A percentile compares a stretch with the other conserved stretches of the same genome.
Conservation (phyloP, 78 protist species). For the Dictyostelium brefeldianum region DNA sequence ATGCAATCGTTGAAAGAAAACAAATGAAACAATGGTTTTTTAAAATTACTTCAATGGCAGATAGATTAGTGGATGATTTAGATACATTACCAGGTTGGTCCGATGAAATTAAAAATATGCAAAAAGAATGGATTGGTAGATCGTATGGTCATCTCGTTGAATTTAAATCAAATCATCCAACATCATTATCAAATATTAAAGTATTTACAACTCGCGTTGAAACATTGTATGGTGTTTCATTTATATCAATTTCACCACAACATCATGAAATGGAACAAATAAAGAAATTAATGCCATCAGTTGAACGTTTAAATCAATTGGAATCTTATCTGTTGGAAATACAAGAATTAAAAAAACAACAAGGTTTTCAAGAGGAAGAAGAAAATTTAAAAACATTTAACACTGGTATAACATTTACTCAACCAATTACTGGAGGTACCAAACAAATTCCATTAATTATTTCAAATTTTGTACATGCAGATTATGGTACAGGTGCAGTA, state of each 20-base stretch:
- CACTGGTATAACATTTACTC: not conserved
- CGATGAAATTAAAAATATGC: constrained; percentile 89
- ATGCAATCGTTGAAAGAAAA: constrained; percentile 89
- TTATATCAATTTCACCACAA: constrained; percentile 72
- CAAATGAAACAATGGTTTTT: constrained; percentile 92
- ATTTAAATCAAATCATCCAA: constrained; percentile 7
- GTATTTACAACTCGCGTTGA: constrained; percentile 94
- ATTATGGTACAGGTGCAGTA: constrained; percentile 93
- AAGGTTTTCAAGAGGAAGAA: not conserved
- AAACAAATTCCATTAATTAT: constrained; percentile 33
- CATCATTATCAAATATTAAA: not conserved
- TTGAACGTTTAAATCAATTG: not conserved
- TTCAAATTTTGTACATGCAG: constrained; percentile 85
- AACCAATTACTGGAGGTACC: not conserved
- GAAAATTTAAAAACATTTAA: constrained; percentile 19
- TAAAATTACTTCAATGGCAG: constrained; percentile 87
- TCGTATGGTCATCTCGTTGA: constrained; percentile 80
- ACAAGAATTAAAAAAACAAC: not conserved
- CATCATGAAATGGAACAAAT: constrained; percentile 39
- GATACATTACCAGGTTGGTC: constrained; percentile 92
- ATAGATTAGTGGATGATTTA: constrained; percentile 78
- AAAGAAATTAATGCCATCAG: no score
- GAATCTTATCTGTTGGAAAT: not conserved
- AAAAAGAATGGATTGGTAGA: constrained; percentile 94
- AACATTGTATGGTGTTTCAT: constrained; percentile 92